Evolutionary conservation across 2,329 filamentous ascomycete genomes (phyloP).

Genomic region (Rasamsonia emersonii): DNA sequence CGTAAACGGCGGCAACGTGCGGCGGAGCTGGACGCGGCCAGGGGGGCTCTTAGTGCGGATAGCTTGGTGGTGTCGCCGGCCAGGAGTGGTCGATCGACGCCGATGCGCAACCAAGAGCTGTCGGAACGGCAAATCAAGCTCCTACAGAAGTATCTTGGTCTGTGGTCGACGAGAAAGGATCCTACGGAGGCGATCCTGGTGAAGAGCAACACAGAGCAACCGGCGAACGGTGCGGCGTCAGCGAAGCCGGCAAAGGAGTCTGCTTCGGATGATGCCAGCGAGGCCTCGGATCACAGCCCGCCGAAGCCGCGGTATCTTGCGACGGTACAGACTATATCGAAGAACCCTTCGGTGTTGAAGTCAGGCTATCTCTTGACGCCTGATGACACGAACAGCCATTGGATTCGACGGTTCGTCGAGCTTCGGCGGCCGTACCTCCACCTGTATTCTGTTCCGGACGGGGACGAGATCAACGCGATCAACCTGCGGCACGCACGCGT

Average conservation of each 20-base stretch:
- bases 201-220: slow-evolving; percentile 37
- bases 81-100: slow-evolving; percentile 28
- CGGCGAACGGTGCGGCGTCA: slow-evolving; percentile 26
- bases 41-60: slow-evolving; percentile 34
- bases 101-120: slow-evolving; percentile 25
- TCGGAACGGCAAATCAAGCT: slow-evolving; percentile 30
- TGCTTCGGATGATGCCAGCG: slow-evolving; percentile 18
- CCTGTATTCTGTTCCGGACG: slow-evolving; percentile 73
- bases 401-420: slow-evolving; percentile 90
- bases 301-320: slow-evolving; percentile 60
- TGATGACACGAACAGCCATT: slow-evolving; percentile 65
- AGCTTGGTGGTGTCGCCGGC: slow-evolving; percentile 27
- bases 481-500: slow-evolving; percentile 84
- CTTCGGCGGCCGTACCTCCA: slow-evolving; percentile 85
- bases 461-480: slow-evolving; percentile 83
- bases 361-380: slow-evolving; percentile 81
- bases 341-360: slow-evolving; percentile 74
- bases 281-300: slow-evolving; percentile 22
- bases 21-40: slow-evolving; percentile 66
- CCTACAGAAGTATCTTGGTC: slow-evolving; percentile 32
- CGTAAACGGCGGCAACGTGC: slow-evolving; percentile 65
- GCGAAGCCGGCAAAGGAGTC: slow-evolving; percentile 16
- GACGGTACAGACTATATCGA: slow-evolving; percentile 66
- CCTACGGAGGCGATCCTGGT: slow-evolving; percentile 36
- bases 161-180: slow-evolving; percentile 35